These are phyloP conservation scores for Verticillium dahliae DNA, from an alignment of 2,329 filamentous ascomycete genomes.

Conservation along the genomic window DNA sequence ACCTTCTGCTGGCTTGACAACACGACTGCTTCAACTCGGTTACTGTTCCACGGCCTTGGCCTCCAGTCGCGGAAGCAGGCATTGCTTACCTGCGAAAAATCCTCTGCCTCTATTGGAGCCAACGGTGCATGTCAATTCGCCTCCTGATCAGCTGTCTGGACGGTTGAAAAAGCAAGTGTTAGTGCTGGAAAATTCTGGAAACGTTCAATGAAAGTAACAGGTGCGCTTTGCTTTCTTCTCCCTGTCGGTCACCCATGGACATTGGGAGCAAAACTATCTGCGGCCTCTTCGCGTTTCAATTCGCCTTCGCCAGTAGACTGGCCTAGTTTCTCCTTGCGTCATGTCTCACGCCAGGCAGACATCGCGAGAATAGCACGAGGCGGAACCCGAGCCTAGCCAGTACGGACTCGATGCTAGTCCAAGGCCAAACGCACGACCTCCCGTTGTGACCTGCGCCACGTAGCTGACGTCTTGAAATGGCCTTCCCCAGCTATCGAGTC, in stretches of 20 bases:
- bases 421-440: background rate
- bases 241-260: background rate
- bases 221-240: background rate
- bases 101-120: background rate
- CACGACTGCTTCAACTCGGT: background rate
- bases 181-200: background rate
- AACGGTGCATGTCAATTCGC: background rate
- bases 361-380: background rate
- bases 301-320: background rate
- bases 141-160: background rate
- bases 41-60: background rate
- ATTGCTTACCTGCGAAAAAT: background rate
- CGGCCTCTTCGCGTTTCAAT: background rate
- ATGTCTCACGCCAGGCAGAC: background rate
- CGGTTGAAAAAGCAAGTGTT: background rate
- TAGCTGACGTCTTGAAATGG: background rate
- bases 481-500: background rate
- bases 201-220: background rate
- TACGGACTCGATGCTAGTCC: background rate
- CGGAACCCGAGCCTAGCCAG: background rate
- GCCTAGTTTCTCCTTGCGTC: background rate
- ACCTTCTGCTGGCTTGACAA: background rate
- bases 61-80: background rate
- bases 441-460: background rate
- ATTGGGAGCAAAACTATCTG: background rate